A percentile compares a stretch with the other conserved stretches of the same genome.
Conservation (phyloP, 2,329 filamentous ascomycete species). For the Apiospora phragmitis region DNA sequence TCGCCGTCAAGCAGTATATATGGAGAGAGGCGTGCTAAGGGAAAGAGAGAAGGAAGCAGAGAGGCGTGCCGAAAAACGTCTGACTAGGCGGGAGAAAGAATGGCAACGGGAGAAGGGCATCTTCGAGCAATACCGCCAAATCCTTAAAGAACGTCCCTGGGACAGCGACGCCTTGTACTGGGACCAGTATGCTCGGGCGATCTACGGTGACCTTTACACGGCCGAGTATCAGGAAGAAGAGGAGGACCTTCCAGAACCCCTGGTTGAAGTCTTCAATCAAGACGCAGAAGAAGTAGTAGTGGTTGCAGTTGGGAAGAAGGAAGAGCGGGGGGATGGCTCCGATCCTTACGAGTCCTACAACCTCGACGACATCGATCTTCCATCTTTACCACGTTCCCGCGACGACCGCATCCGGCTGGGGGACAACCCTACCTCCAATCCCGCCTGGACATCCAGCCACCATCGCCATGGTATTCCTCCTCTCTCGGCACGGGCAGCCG, state of each 20-base stretch:
- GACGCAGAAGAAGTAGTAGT: too few species aligned
- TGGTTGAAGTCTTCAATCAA: background rate
- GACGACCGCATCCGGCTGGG: background rate
- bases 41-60: background rate
- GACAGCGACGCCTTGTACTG: background rate
- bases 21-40: background rate
- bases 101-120: background rate
- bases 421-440: background rate
- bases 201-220: background rate
- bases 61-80: too few species aligned
- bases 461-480: background rate
- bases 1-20: background rate
- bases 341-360: too few species aligned
- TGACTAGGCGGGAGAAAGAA: background rate
- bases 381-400: too few species aligned
- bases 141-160: background rate
- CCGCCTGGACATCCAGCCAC: background rate
- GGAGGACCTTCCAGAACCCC: background rate
- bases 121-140: background rate
- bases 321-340: too few species aligned
- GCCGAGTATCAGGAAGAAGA: background rate
- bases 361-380: too few species aligned
- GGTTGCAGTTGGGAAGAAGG: too few species aligned
- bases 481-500: background rate
- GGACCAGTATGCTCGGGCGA: background rate